Percentiles rank a stretch among this genome's conserved stretches.
Conservation (phyloP, 805 yeast genomes). For the Lipomyces sp. region DNA sequence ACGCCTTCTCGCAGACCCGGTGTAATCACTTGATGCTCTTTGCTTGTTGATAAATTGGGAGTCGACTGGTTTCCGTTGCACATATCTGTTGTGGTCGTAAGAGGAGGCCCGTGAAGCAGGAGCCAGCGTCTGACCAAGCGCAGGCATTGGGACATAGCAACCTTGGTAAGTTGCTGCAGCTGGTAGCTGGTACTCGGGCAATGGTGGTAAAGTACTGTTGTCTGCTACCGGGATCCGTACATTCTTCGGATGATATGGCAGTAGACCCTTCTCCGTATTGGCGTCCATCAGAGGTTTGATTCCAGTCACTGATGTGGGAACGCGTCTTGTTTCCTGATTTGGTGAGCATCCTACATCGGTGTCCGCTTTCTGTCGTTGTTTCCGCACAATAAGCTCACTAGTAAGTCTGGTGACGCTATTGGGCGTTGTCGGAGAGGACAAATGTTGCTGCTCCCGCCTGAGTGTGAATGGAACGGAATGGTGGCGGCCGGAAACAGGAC, state of each 20-base stretch:
- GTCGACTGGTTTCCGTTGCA: not conserved
- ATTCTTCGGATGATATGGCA: not conserved
- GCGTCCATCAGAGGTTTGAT: not conserved
- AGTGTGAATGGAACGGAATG: slow-evolving; percentile 11
- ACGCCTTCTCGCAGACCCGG: not conserved
- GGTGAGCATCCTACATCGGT: not conserved
- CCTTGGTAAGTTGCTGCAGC: not conserved
- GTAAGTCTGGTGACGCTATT: not conserved
- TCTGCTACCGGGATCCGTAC: not conserved
- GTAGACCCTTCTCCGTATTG: not conserved
- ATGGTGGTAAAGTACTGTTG: not conserved
- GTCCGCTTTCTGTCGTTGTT: not conserved
- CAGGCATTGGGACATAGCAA: not conserved
- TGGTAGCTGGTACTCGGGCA: not conserved
- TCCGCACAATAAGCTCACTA: not conserved
- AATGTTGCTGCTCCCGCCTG: not conserved
- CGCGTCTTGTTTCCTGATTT: not conserved
- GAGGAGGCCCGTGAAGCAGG: not conserved
- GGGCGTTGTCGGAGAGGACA: not conserved
- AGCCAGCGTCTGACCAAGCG: not conserved
- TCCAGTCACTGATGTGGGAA: no score
- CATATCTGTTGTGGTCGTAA: slow-evolving; percentile 5
- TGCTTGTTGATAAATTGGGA: not conserved
- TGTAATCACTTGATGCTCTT: no score
- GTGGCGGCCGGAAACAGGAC: slow-evolving; percentile 4